A percentile compares a stretch with the other conserved stretches of the same genome.
phyloP scores from a whole-genome alignment of 1,284 basidiomycete species.

The Apiotrichum sp. region DNA sequence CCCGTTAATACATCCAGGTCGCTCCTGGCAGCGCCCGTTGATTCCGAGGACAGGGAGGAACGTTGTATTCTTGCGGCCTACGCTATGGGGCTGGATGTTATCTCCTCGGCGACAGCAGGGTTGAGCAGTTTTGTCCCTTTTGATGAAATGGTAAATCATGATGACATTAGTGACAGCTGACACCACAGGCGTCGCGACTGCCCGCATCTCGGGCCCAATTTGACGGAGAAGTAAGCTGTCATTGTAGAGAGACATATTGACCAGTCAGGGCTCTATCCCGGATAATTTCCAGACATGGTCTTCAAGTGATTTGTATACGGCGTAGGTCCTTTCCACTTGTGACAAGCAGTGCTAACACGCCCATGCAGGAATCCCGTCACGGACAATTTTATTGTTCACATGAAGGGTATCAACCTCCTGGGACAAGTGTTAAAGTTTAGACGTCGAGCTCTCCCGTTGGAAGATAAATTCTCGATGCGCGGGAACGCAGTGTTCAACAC shows the following conservation, averaged over 20 bases:
- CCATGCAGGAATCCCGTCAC: conserved; percentile 30
- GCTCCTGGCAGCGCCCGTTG: conserved; percentile 20
- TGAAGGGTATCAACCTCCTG: conserved; percentile 29
- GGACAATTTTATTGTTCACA: conserved; percentile 32
- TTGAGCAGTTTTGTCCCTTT: conserved; percentile 27
- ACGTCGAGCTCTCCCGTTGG: conserved; percentile 15
- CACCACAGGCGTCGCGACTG: conserved; percentile 20
- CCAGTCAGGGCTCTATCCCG: conserved; percentile 17
- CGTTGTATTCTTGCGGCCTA: conserved; percentile 25
- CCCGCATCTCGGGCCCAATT: conserved; percentile 26
- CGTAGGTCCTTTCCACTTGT: conserved; percentile 13
- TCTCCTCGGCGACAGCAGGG: conserved; percentile 23
- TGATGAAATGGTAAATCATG: conserved; percentile 35
- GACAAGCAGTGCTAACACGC: background rate
- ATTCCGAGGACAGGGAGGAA: conserved; percentile 36
- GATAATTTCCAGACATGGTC: conserved; percentile 33
- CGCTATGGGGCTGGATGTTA: conserved; percentile 19
- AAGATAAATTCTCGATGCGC: conserved; percentile 9
- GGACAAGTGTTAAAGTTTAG: conserved; percentile 27
- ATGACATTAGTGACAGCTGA: background rate
- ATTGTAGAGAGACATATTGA: background rate
- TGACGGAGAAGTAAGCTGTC: conserved; percentile 19
- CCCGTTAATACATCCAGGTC: conserved; percentile 1
- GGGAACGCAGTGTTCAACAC: conserved; percentile 23
- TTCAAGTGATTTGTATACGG: conserved; percentile 28